phyloP scores from a whole-genome alignment of 306 rosid genomes.

The Hylodesmum podocarpum region DNA sequence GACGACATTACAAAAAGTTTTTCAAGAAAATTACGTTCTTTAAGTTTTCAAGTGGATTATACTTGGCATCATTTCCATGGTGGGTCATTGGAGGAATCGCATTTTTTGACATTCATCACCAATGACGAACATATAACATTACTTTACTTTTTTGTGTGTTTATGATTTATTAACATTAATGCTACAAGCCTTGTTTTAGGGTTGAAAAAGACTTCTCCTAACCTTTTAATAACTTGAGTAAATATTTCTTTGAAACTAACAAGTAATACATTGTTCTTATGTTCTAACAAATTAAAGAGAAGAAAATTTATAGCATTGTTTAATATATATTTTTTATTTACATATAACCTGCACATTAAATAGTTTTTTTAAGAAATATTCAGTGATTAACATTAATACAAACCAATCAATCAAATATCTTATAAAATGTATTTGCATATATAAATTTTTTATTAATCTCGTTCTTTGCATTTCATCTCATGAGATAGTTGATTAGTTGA shows the following conservation, averaged over 20 bases:
- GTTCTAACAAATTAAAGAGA: no score
- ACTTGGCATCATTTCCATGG: conserved; percentile 19
- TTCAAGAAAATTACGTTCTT: conserved; percentile 19
- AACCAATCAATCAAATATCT: no score
- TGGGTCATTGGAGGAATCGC: conserved; percentile 46
- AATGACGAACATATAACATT: conserved; percentile 31
- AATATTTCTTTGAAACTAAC: conserved; percentile 21
- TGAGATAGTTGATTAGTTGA: no score
- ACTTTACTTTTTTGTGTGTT: conserved; percentile 4
- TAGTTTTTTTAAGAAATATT: no score
- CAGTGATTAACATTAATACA: no score
- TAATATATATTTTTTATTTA: no score
- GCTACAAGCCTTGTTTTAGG: conserved; percentile 3
- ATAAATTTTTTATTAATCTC: no score
- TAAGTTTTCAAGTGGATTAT: conserved; percentile 4
- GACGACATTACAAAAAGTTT: conserved; percentile 34
- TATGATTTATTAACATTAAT: background rate
- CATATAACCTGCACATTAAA: no score
- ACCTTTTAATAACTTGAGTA: background rate
- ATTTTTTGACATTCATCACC: conserved; percentile 26
- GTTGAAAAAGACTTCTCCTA: conserved; percentile 31
- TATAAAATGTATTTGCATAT: no score
- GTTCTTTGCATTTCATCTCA: no score
- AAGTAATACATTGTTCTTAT: no score
- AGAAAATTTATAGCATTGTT: no score